Base-by-base conservation (phyloP, 345 rosid genomes). In the Raphanus sativus region DNA sequence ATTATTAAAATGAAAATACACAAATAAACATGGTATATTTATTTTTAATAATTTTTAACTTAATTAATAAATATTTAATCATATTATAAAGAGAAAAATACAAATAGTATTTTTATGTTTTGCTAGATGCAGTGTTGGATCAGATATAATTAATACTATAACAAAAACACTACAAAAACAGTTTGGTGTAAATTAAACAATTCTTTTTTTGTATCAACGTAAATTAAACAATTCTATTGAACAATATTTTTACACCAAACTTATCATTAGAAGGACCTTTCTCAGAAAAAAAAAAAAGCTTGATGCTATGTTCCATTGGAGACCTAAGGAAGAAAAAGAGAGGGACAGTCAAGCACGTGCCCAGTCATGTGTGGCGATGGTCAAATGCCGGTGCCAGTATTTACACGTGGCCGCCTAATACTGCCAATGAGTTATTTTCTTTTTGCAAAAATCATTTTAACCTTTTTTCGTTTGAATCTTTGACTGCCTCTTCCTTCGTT, bases 351-450 rank as follows among this genome's bases (percentile, higher is more conserved):
- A 32, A 72, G 87, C 92, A 85, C 92, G 89, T 86, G 95, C 82
- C 85, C 15, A 36, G 80, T 62, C 71, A 77, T 34, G 76, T 86
- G 91, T 83, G 86, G 85, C 88, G 61, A 71, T 81, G 90, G 96
- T 90, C 94, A 90, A 90, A 85, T 71, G 93, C 76, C 96, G 94
- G 98, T 89, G 90, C 90, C 93, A 65, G 76, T 73, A 16, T 0
- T 0, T 55, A 75, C 96, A 90, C 89, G 89, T 90, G 90, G 81
- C 78, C 21, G 86, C 85, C 85, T 77, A 26, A 77, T 69, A 75
- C 72, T 75, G 28, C 75, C 70, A 73, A 73, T 50, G 2, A n/a
- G 2, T 8, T 10, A 10, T 13, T 52, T 16, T 0, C 3, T 54
- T 12, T 26, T 59, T 11, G 0, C 7, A 1, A 25, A 56, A 61